phyloP scores from a whole-genome alignment of 345 rosid species.

The Schrenkiella parvula region DNA sequence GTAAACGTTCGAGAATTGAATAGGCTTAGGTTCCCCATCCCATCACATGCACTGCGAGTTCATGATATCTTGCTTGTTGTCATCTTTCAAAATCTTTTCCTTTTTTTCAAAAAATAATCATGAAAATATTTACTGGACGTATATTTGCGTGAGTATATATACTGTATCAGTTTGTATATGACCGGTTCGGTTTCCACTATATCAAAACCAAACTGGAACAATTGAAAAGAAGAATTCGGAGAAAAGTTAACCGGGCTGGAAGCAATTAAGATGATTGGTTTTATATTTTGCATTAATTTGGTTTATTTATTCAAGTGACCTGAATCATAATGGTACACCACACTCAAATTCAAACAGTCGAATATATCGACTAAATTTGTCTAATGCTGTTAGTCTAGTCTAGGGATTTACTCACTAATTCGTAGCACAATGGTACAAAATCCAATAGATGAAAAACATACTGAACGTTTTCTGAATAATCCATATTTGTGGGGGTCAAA shows the following conservation, averaged over 20 bases:
- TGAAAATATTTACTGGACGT: background rate
- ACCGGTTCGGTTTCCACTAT: background rate
- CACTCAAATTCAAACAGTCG: too few relatives aligned
- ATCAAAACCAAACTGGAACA: background rate
- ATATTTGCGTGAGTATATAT: background rate
- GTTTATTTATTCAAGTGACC: too few relatives aligned
- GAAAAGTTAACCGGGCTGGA: background rate
- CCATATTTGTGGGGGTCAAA: too few relatives aligned
- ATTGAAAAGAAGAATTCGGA: too few relatives aligned
- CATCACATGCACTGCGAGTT: conserved; percentile 15
- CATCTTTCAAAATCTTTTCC: conserved; percentile 4
- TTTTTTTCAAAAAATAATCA: background rate
- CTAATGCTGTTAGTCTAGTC: too few relatives aligned
- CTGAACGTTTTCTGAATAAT: too few relatives aligned
- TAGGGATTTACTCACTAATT: too few relatives aligned
- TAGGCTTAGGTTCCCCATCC: conserved; percentile 24
- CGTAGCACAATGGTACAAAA: too few relatives aligned
- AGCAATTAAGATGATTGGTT: background rate
- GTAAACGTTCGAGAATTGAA: conserved; percentile 11
- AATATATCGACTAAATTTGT: too few relatives aligned
- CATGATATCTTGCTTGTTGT: conserved; percentile 9
- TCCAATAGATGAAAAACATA: too few relatives aligned
- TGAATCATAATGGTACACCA: too few relatives aligned
- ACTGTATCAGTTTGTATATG: background rate
- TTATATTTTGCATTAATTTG: too few relatives aligned